Evolutionary conservation across 768 basidiomycete genomes (phyloP).

Genomic region (Lepiota brunneoincarnata): DNA sequence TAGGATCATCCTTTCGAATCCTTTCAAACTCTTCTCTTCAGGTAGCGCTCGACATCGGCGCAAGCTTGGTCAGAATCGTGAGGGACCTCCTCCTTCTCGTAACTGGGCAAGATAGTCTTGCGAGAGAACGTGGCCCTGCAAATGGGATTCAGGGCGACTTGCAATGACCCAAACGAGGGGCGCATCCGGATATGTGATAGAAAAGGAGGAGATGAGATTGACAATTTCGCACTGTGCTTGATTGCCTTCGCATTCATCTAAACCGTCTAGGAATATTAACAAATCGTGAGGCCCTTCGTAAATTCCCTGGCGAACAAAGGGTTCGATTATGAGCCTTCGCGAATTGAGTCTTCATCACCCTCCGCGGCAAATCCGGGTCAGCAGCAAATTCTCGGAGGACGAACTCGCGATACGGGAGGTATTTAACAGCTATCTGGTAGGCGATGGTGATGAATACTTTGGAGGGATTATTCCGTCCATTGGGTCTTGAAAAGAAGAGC

Average conservation of each 20-base stretch:
- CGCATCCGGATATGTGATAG: background rate
- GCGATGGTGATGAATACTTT: slow-evolving; percentile 19
- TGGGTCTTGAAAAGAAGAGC: slow-evolving; percentile 20
- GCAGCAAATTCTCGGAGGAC: slow-evolving; percentile 5
- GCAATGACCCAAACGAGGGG: slow-evolving; percentile 22
- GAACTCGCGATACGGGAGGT: background rate
- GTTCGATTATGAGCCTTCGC: slow-evolving; percentile 11
- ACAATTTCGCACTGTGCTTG: slow-evolving; percentile 16
- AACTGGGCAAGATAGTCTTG: background rate
- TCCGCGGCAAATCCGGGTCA: slow-evolving; percentile 7
- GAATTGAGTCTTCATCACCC: slow-evolving; percentile 9
- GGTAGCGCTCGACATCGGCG: slow-evolving; percentile 17
- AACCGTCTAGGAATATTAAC: slow-evolving; percentile 21
- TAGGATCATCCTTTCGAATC: slow-evolving; percentile 6
- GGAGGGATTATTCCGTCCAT: background rate
- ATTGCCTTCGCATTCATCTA: slow-evolving; percentile 22
- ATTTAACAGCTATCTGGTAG: slow-evolving; percentile 15
- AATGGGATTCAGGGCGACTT: slow-evolving; percentile 23
- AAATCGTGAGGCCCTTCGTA: background rate
- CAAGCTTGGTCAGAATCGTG: slow-evolving; percentile 12
- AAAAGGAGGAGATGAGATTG: slow-evolving; percentile 1
- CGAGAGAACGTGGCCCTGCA: slow-evolving; percentile 13
- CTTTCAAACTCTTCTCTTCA: slow-evolving; percentile 8
- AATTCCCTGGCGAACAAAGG: background rate
- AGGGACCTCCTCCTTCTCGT: background rate